Evolutionary conservation across 192 early-diverging fungal species (phyloP), one percentile per base, ranked within the genome.

Genomic region (Mycoemilia scoparia): DNA sequence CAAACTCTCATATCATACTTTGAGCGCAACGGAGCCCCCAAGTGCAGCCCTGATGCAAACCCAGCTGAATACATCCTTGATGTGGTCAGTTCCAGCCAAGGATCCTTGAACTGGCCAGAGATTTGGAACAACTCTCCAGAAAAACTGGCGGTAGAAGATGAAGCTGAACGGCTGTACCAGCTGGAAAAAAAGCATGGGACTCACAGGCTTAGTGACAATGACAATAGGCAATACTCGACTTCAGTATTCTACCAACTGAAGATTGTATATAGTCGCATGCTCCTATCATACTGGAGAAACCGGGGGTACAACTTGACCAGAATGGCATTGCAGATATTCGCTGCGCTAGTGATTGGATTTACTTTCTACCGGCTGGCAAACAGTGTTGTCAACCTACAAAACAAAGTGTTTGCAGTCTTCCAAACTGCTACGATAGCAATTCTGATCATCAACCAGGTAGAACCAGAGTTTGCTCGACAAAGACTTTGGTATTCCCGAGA

Each of bases 41-140:
- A 54, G 16, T 84, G 79, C 47, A 60, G 67, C 17, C 49, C 66
- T 1, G 38, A 48, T 4, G 84, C 66, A 22, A 84, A 88, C 43
- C 79, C 79, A 20, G 84, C 84, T 36, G 84, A 87, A 54, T 87
- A 84, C 52, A 82, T 84, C 26, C 46, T 87, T 24, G 76, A 87
- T 39, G 76, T 73, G 28, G 77, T 87, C 35, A 77, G 79, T 37
- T 74, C 74, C 33, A 66, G 70, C 24, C 54, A 51, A 12, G 45
- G 45, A 5, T 15, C 34, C 4, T 45, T 59, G 10, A 58, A 68
- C 42, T 75, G 73, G 73, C 49, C 60, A 5, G 30, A 64, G 25
- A 11, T 47, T 9, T 75, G 73, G 73, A 32, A 49, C 13, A 32
- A 38, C 5, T 66, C 62, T 5, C 31, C 37, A 1, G 67, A 69